These are phyloP conservation scores for Martiniozyma abietophila DNA, from an alignment of 805 yeast species.

Conservation along the genomic window DNA sequence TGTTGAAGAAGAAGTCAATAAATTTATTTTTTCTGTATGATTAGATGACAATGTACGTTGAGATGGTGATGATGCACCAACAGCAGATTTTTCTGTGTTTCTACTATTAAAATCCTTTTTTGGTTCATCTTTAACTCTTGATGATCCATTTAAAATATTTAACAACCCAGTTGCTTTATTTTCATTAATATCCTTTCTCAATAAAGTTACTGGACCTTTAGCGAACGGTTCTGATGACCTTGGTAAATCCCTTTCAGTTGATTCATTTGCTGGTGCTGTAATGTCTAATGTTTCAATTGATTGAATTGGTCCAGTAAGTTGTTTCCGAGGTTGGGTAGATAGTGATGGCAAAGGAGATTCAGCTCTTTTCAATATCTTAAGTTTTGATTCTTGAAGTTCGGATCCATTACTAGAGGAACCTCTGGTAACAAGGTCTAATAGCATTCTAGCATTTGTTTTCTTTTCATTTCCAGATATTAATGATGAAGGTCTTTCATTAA, in stretches of 20 bases:
- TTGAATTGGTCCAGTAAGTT: constrained; percentile 2
- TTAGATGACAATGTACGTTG: neutral
- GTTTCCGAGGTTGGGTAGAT: too few species aligned
- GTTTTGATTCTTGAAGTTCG: neutral
- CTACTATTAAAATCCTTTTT: neutral
- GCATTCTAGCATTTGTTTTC: neutral
- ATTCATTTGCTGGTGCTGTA: constrained; percentile 12
- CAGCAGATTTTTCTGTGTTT: too few species aligned
- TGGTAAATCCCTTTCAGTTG: constrained; percentile 7
- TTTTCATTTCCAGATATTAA: neutral
- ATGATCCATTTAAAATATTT: constrained; percentile 1
- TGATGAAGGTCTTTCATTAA: neutral
- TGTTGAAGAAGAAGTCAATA: too few species aligned
- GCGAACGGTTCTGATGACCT: neutral
- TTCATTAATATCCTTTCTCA: too few species aligned
- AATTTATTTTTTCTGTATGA: constrained; percentile 1
- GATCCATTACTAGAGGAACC: neutral
- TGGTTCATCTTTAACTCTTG: neutral
- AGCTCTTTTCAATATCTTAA: constrained; percentile 8
- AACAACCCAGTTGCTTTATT: constrained; percentile 2
- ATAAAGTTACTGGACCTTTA: too few species aligned
- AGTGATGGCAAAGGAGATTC: too few species aligned
- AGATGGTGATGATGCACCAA: neutral
- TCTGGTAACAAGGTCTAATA: too few species aligned
- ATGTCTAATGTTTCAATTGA: constrained; percentile 7